A percentile compares a stretch with the other conserved stretches of the same genome.
These are phyloP conservation scores for Paecilomyces dactylethromorphus DNA, from an alignment of 2,329 filamentous ascomycete genomes.

Conservation along the genomic window DNA sequence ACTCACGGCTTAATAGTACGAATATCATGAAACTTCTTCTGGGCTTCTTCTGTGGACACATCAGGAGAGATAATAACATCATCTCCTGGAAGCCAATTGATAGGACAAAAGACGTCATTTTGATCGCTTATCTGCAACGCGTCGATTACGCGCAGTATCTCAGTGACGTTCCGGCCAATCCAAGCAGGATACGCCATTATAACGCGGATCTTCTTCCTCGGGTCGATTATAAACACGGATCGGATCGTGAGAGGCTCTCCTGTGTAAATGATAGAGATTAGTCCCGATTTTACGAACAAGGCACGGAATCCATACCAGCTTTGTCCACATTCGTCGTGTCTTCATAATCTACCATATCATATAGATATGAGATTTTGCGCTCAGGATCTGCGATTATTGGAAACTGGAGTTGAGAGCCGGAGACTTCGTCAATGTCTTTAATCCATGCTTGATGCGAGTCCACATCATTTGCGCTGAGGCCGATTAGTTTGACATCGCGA, in stretches of 20 bases:
- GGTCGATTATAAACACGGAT: constrained; percentile 91
- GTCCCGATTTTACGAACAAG: neutral
- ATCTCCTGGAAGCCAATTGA: constrained; percentile 83
- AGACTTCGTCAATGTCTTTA: constrained; percentile 77
- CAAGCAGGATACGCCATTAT: constrained; percentile 90
- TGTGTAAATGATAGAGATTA: constrained; percentile 3
- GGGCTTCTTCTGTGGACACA: constrained; percentile 77
- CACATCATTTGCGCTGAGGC: constrained; percentile 77
- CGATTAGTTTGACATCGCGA: constrained; percentile 84
- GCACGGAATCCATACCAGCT: constrained; percentile 50
- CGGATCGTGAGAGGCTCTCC: constrained; percentile 84
- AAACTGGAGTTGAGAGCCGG: constrained; percentile 63
- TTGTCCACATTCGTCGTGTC: constrained; percentile 73
- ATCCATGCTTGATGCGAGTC: constrained; percentile 83
- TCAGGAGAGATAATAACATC: constrained; percentile 87
- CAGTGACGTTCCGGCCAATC: constrained; percentile 74
- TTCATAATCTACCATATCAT: constrained; percentile 80
- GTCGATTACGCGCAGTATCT: constrained; percentile 73
- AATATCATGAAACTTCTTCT: constrained; percentile 75
- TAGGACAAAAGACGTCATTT: constrained; percentile 79
- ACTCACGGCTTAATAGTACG: constrained; percentile 53
- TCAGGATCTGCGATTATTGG: constrained; percentile 78
- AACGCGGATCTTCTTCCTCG: constrained; percentile 84
- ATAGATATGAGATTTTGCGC: constrained; percentile 67
- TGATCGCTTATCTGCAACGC: constrained; percentile 78